A percentile compares a stretch with the other conserved stretches of the same genome.
phyloP scores from a whole-genome alignment of 768 basidiomycete species.

The Suillus decipiens region DNA sequence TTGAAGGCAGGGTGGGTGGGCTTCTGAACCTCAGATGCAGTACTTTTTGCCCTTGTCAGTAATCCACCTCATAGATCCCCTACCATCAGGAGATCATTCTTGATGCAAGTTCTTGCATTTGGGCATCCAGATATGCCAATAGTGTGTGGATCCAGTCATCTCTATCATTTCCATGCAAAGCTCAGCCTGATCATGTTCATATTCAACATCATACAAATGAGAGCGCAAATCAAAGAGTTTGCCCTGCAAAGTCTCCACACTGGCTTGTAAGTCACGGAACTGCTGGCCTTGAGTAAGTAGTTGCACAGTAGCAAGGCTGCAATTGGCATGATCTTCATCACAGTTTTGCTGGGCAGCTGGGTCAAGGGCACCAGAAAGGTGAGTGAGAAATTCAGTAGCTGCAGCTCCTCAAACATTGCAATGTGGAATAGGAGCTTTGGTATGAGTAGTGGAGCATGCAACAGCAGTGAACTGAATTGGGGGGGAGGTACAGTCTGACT shows the following conservation, averaged over 20 bases:
- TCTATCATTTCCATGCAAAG: constrained; percentile 17
- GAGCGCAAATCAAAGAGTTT: constrained; percentile 17
- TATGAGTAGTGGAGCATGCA: neutral
- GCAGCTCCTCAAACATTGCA: constrained; percentile 11
- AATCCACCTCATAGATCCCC: neutral
- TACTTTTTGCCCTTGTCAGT: neutral
- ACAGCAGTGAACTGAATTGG: constrained; percentile 10
- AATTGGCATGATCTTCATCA: constrained; percentile 26
- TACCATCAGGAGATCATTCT: too few species aligned
- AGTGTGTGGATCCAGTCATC: neutral
- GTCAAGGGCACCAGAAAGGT: constrained; percentile 27
- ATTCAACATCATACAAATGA: constrained; percentile 15
- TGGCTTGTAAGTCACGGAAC: constrained; percentile 25
- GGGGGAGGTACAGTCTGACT: neutral
- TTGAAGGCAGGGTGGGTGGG: neutral
- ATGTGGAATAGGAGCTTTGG: constrained; percentile 12
- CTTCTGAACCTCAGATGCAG: neutral
- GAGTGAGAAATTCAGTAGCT: constrained; percentile 22
- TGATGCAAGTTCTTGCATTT: too few species aligned
- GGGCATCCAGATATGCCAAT: too few species aligned
- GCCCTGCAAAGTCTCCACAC: constrained; percentile 10
- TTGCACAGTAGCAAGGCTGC: constrained; percentile 27
- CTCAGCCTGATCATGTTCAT: constrained; percentile 19
- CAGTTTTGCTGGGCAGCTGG: constrained; percentile 22
- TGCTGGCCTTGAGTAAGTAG: too few species aligned